phyloP scores from a whole-genome alignment of 441 rosid genomes.

The Aquilaria agallochum region DNA sequence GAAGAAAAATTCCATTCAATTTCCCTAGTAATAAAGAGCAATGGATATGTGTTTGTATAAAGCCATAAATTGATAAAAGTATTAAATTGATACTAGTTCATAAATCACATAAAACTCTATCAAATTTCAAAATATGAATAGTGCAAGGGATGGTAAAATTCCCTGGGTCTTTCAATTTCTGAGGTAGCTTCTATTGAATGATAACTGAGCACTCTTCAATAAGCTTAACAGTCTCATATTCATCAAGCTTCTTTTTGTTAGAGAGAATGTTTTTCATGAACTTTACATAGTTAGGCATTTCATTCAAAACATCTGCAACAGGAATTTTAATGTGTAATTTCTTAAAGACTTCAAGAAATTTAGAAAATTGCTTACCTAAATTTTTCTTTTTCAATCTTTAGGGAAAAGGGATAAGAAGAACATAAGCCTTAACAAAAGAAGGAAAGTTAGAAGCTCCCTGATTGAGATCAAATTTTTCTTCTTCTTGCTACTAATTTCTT shows the following conservation, averaged over 20 bases:
- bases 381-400: no score
- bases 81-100: slow-evolving; percentile 1
- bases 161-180: no score
- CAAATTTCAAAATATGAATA: no score
- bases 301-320: not conserved
- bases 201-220: not conserved
- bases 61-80: not conserved
- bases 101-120: not conserved
- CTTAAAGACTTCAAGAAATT: not conserved
- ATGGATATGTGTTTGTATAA: no score
- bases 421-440: no score
- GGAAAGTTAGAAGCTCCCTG: no score
- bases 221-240: not conserved
- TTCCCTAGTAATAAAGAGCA: no score
- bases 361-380: no score
- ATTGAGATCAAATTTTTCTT: not conserved
- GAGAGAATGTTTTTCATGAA: not conserved
- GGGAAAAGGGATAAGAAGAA: no score
- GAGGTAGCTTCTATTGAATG: no score
- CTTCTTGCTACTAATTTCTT: not conserved
- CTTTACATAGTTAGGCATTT: not conserved
- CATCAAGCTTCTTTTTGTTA: not conserved
- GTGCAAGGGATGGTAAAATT: no score
- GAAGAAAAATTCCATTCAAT: no score
- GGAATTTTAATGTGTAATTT: not conserved